Base-by-base conservation (phyloP, 1,139 yeast species). In the Hyphopichia wangnamkhiaoensis region DNA sequence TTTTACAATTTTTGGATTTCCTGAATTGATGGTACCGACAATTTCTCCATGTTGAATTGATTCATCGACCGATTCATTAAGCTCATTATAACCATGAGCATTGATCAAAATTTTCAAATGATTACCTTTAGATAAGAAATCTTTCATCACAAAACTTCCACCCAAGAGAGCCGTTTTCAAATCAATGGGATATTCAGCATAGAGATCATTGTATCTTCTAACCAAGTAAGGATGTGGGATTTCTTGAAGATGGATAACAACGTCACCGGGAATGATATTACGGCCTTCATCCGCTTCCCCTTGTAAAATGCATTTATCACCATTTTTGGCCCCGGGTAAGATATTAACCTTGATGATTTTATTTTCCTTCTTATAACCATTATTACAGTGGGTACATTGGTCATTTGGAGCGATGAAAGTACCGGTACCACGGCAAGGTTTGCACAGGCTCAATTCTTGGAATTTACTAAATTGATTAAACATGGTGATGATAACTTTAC, bases 251-350 rank as follows among this genome's bases (percentile, higher is more conserved):
- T 63, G 66, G 4, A 84, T 74, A 2, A 82, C 61, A 7, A 84
- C 82, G 54, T 84, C 87, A 2, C 91, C 91, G 0, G 90, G 86
- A 1, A 74, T 61, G 2, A 79, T 63, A 45, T 73, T 70, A 26
- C 74, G 61, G 0, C 82, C 84, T 53, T 82, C 85, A 49, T 84
- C 90, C 0, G 82, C 86, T 47, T 78, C 83, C 2, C 81, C 78
- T 17, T 71, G 66, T 15, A 82, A 57, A 1, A 79, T 61, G 17
- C 82, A 71, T 37, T 66, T 62, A 44, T 79, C 79, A 0, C 82
- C 81, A 37, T 73, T 57, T 33, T 58, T 57, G 27, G 77, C 63
- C 1, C 89, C 89, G 3, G 82, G 80, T 19, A 71, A 65, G 2
- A 80, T 66, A 17, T 63, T 61, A 5, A 82, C 71, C 39, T 72